Evolutionary conservation across 768 basidiomycete genomes (phyloP).

Genomic region (Suillus fuscotomentosus): DNA sequence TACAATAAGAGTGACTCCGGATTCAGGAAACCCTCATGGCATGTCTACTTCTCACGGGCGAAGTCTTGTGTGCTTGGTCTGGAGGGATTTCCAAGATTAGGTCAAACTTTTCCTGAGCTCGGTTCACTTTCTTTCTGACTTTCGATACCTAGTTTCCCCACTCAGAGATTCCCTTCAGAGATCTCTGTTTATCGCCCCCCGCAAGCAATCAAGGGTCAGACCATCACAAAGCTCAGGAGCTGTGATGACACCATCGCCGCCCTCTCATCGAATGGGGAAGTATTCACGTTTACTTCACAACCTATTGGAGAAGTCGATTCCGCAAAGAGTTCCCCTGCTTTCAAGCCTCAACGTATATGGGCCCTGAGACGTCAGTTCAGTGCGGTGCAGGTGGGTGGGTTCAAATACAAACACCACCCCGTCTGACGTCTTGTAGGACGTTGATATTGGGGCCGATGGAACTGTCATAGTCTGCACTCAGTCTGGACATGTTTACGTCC

Average conservation of each 20-base stretch:
- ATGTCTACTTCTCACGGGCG: conserved; percentile 73
- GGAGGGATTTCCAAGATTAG: conserved; percentile 73
- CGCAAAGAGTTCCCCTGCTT: conserved; percentile 17
- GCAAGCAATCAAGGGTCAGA: conserved; percentile 64
- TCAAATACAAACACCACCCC: neutral
- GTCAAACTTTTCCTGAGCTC: conserved; percentile 35
- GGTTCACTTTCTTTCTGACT: conserved; percentile 2
- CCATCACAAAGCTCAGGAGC: conserved; percentile 75
- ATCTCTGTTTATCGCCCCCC: conserved; percentile 82
- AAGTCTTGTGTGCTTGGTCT: conserved; percentile 83
- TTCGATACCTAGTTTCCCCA: conserved; percentile 57
- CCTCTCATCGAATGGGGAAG: conserved; percentile 83
- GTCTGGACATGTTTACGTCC: conserved; percentile 91
- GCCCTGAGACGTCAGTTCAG: conserved; percentile 84
- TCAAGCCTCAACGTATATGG: conserved; percentile 91
- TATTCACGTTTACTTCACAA: conserved; percentile 74
- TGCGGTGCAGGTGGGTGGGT: conserved; percentile 61
- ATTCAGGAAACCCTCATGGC: conserved; percentile 77
- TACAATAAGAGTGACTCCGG: neutral
- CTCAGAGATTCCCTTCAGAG: conserved; percentile 71
- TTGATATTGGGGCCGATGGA: conserved; percentile 85
- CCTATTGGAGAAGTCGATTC: conserved; percentile 31
- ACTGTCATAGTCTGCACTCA: conserved; percentile 90
- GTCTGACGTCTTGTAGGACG: conserved; percentile 55
- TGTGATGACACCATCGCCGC: conserved; percentile 84